Percentiles rank a stretch among this genome's conserved stretches.
Conservation (phyloP, 2,329 filamentous ascomycete species). For the Sclerotinia minor region DNA sequence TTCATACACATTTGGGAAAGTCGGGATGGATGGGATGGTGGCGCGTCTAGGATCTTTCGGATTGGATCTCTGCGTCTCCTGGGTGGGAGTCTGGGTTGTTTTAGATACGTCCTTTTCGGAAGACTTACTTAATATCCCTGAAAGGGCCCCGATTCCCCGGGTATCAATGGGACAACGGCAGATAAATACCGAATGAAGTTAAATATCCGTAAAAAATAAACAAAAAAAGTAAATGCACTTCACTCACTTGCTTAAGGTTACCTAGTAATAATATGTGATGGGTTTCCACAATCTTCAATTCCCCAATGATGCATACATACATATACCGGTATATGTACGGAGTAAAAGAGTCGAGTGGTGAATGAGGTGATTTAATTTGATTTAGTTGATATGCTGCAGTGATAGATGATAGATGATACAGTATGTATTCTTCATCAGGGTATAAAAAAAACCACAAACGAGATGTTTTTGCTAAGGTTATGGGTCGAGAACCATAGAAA, state of each 20-base stretch:
- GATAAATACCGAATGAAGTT: neutral
- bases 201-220: neutral
- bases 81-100: neutral
- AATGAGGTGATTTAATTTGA: neutral
- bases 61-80: neutral
- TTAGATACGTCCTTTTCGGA: no score
- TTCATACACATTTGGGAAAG: neutral
- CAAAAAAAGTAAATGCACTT: neutral
- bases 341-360: neutral
- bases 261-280: neutral
- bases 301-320: neutral
- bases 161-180: neutral
- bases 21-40: no score
- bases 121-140: neutral
- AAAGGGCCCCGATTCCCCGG: neutral
- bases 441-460: neutral
- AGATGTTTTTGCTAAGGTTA: neutral
- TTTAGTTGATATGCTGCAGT: neutral
- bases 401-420: neutral
- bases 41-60: neutral
- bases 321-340: no score
- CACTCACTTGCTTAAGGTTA: no score
- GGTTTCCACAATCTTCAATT: neutral
- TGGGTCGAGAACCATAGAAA: neutral
- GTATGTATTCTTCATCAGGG: neutral